phyloP scores from a whole-genome alignment of 2,329 filamentous ascomycete genomes.

The Trichoderma cornu-damae region DNA sequence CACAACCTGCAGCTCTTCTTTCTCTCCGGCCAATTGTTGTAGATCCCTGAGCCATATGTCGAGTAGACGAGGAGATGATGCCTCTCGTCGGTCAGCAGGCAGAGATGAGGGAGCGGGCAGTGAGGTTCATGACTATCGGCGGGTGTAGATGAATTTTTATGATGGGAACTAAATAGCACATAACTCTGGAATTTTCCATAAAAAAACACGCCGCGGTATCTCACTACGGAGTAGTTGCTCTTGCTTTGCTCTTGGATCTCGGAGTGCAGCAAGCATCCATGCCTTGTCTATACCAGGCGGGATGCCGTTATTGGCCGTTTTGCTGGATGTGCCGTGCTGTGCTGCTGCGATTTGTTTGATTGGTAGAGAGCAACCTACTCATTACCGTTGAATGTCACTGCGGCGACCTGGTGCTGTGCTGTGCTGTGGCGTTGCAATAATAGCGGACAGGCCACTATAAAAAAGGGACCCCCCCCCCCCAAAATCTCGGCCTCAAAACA shows the following conservation, averaged over 20 bases:
- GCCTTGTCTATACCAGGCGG: too few species aligned
- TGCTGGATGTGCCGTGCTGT: not conserved
- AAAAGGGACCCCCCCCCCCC: not conserved
- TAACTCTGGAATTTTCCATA: not conserved
- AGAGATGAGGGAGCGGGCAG: not conserved
- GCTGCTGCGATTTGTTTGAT: too few species aligned
- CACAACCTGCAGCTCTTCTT: conserved; percentile 15
- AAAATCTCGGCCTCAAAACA: not conserved
- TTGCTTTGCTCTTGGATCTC: not conserved
- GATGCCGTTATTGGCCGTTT: not conserved
- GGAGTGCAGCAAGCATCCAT: too few species aligned
- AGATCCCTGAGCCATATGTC: conserved; percentile 7
- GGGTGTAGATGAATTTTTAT: conserved; percentile 13
- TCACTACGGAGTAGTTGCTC: too few species aligned
- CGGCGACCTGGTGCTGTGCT: not conserved
- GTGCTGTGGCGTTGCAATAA: not conserved
- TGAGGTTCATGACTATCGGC: not conserved
- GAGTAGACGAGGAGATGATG: conserved; percentile 1
- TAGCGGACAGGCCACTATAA: conserved; percentile 9
- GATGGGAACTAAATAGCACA: conserved; percentile 7
- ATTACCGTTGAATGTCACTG: not conserved
- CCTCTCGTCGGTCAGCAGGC: not conserved
- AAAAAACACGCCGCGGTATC: too few species aligned
- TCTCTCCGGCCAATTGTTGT: not conserved
- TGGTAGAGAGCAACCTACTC: not conserved